These are phyloP conservation scores for Diaporthe citri DNA, from an alignment of 2,329 filamentous ascomycete genomes.

Conservation along the genomic window DNA sequence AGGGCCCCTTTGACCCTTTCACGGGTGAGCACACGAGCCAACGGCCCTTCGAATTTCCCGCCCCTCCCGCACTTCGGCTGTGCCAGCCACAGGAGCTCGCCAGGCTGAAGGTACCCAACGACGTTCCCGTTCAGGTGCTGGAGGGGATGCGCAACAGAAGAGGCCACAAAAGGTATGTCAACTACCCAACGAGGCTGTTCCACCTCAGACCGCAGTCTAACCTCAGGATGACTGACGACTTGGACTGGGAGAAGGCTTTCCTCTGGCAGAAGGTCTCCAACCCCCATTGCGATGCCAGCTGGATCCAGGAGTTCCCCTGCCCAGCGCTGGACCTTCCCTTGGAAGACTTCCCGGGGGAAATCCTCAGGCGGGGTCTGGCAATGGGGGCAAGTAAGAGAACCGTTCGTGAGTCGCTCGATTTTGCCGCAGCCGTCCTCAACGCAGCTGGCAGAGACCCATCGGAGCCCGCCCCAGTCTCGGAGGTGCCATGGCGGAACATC, in stretches of 20 bases:
- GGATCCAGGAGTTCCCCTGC: neutral
- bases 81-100: neutral
- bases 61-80: neutral
- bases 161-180: neutral
- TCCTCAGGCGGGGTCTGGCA: neutral
- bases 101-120: neutral
- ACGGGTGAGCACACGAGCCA: neutral
- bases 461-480: neutral
- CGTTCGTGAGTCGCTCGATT: neutral
- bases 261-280: constrained; percentile 30
- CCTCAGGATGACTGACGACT: neutral
- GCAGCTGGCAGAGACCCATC: neutral
- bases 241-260: constrained; percentile 21
- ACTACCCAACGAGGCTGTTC: constrained; percentile 30
- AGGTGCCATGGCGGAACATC: neutral
- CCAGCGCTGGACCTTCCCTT: neutral
- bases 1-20: neutral
- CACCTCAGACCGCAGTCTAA: constrained; percentile 20
- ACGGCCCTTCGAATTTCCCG: neutral
- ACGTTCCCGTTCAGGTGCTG: neutral
- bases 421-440: neutral
- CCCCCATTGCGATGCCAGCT: neutral
- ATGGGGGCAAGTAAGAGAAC: neutral
- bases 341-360: neutral
- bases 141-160: neutral